Evolutionary conservation across 306 rosid genomes (phyloP).

Genomic region (Gleditsia sinensis): DNA sequence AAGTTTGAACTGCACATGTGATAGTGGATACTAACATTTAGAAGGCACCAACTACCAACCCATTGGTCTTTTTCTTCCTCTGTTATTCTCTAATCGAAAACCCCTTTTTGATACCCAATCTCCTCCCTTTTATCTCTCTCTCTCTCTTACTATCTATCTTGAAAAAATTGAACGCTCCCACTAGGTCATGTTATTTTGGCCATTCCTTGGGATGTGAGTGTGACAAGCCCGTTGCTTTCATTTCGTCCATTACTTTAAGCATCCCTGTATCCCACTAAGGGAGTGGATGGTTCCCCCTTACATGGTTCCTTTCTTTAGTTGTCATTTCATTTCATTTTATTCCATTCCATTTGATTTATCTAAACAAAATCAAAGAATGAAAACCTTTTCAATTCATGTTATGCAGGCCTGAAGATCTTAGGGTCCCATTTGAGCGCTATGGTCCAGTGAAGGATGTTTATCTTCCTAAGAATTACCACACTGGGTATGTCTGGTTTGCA

Average conservation of each 20-base stretch:
- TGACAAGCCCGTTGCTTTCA: neutral
- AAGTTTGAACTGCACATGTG: neutral
- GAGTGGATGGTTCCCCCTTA: neutral
- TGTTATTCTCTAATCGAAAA: no score
- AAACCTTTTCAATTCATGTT: neutral
- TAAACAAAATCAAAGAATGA: neutral
- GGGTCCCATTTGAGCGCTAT: conserved; percentile 70
- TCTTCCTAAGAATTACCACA: conserved; percentile 90
- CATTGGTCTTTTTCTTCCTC: no score
- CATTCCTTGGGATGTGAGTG: neutral
- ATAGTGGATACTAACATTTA: neutral
- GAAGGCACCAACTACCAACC: neutral
- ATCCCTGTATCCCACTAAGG: neutral
- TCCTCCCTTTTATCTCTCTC: no score
- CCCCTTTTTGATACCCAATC: neutral
- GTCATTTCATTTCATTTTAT: neutral
- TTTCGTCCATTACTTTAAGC: neutral
- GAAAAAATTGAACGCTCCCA: no score
- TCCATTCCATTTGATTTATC: neutral
- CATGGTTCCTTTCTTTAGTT: neutral
- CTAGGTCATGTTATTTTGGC: neutral
- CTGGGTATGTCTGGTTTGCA: conserved; percentile 59
- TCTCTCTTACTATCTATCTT: no score
- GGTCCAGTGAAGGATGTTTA: conserved; percentile 98
- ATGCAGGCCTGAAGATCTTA: conserved; percentile 23